Base-by-base conservation (phyloP, 2,329 filamentous ascomycete species). In the Colletotrichum navitas region DNA sequence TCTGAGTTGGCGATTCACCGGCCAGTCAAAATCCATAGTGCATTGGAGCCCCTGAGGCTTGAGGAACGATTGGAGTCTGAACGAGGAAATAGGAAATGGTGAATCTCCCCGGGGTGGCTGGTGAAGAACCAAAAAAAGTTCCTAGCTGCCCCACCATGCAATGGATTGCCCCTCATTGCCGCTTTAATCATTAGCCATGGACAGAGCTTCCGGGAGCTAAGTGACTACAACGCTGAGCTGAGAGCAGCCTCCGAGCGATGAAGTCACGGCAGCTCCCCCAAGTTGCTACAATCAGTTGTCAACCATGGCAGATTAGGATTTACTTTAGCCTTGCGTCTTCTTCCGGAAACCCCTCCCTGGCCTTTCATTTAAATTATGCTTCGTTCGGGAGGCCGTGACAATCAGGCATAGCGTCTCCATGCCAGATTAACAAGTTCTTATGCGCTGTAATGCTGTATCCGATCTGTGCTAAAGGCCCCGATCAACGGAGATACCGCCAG, bases 121-220 rank as follows among this genome's bases (percentile, higher is more conserved):
- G 73, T 73, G 68, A 74, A 73, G 73, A 73, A 74, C 64, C 67
- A 52, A 55, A 70, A 63, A 66, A 67, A 72, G 61, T 58, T 61
- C 62, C 61, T 79, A 90, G 84, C 76, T 92, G 92, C 78, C 85
- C 92, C 52, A 86, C 89, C 66, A 80, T 87, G 18, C 84, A 87
- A 34, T 84, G 84, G 14, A 84, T 84, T 74, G 92, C 89, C 78
- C 87, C 83, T n/a, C 91, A 14, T 92, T 92, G 74, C 90, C 92
- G 54, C 88, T 92, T 56, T 90, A 91, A 74, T 24, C 56, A 12
- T 62, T 3, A 85, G 26, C 5, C 85, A 90, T 69, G n/a, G 34
- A 64, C 36, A 62, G 59, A 72, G 69, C 65, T 72, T 64, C 59
- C 59, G 26, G 43, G 18, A 72, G 66, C 69, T 72, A 41, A n/a